Conservation (phyloP, 352 stramenopile genomes). For the Elongisporangium undulatum region DNA sequence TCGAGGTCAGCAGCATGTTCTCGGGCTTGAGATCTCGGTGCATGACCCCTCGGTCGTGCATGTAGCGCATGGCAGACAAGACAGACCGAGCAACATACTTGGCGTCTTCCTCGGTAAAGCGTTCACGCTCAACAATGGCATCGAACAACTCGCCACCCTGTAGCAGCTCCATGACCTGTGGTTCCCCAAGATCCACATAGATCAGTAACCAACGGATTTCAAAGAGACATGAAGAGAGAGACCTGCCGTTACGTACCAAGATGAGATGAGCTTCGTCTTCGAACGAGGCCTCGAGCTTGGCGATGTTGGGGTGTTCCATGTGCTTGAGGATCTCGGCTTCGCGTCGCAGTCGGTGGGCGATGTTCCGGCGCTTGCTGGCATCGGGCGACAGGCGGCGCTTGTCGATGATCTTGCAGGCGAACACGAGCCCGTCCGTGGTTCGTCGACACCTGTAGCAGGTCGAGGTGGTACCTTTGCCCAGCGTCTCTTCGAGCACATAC, state of each 20-base stretch:
- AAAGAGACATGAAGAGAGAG: neutral
- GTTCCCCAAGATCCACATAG: neutral
- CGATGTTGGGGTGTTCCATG: constrained; percentile 66
- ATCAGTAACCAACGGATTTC: constrained; percentile 4
- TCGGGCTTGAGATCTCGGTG: constrained; percentile 77
- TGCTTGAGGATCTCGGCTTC: constrained; percentile 62
- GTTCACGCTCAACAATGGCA: constrained; percentile 61
- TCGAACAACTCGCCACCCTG: constrained; percentile 81
- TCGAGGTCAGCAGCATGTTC: constrained; percentile 56
- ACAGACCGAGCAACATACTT: constrained; percentile 41
- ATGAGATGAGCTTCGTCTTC: constrained; percentile 68
- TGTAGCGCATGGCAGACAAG: constrained; percentile 69
- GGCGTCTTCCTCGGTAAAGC: constrained; percentile 54
- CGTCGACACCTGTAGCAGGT: constrained; percentile 64
- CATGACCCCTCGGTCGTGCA: constrained; percentile 66
- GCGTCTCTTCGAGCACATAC: constrained; percentile 57
- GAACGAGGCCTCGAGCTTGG: constrained; percentile 60
- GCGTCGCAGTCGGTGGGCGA: constrained; percentile 50
- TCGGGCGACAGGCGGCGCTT: constrained; percentile 53
- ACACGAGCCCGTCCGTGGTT: constrained; percentile 31
- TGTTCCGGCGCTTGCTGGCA: constrained; percentile 38
- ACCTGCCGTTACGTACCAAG: constrained; percentile 11
- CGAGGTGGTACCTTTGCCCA: constrained; percentile 64
- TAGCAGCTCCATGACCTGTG: constrained; percentile 66
- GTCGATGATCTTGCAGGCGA: constrained; percentile 81